These are phyloP conservation scores for Auricularia sp. DNA, from an alignment of 768 basidiomycete genomes.

Conservation along the genomic window DNA sequence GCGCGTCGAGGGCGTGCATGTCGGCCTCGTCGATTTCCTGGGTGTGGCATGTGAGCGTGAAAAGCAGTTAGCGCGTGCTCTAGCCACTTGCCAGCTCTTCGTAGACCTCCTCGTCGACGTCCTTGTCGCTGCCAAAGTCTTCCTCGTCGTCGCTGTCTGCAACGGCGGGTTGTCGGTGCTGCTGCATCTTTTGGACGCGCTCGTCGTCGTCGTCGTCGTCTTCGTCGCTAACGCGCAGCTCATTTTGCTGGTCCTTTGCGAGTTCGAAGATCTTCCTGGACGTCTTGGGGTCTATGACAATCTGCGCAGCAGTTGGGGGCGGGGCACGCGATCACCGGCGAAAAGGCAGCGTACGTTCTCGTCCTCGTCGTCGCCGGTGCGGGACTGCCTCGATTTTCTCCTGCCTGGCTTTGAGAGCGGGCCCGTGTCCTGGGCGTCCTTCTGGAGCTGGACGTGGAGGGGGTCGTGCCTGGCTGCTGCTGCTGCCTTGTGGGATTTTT, in stretches of 20 bases:
- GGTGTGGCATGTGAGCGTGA: slow-evolving; percentile 48
- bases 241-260: slow-evolving; percentile 87
- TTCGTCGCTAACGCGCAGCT: slow-evolving; percentile 51
- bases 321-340: neutral
- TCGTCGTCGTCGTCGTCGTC: slow-evolving; percentile 33
- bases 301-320: slow-evolving; percentile 28
- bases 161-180: slow-evolving; percentile 4
- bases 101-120: slow-evolving; percentile 32
- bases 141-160: slow-evolving; percentile 26
- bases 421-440: slow-evolving; percentile 74
- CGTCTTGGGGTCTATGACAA: slow-evolving; percentile 66
- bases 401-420: slow-evolving; percentile 66
- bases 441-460: slow-evolving; percentile 69
- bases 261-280: slow-evolving; percentile 86
- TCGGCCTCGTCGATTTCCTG: slow-evolving; percentile 89
- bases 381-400: slow-evolving; percentile 35
- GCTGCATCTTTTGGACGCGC: too few relatives aligned
- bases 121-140: slow-evolving; percentile 26
- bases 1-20: slow-evolving; percentile 71
- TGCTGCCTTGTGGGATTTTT: slow-evolving; percentile 26
- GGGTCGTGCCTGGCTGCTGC: slow-evolving; percentile 69
- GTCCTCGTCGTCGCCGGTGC: slow-evolving; percentile 42
- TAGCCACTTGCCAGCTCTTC: slow-evolving; percentile 29
- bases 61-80: neutral
- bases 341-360: slow-evolving; percentile 19